Evolutionary conservation across 352 stramenopile genomes (phyloP).

Genomic region (Albugo candida): DNA sequence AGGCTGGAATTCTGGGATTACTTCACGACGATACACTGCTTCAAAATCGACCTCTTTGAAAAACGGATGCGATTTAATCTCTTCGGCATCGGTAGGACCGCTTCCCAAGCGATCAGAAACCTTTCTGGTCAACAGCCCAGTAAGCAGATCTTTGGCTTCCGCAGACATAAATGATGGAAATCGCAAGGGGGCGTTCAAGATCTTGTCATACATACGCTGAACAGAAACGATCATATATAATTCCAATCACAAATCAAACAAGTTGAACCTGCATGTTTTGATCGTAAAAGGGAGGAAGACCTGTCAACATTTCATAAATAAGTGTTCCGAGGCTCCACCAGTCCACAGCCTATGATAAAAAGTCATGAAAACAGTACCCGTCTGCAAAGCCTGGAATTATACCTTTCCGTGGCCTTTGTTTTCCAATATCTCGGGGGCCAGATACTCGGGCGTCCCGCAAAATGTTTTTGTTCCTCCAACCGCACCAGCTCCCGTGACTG

Average conservation of each 20-base stretch:
- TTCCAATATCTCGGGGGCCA: constrained; percentile 88
- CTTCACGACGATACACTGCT: constrained; percentile 68
- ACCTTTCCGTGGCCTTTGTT: constrained; percentile 84
- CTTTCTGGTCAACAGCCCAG: constrained; percentile 71
- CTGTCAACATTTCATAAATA: constrained; percentile 89
- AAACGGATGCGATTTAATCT: constrained; percentile 87
- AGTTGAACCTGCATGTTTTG: constrained; percentile 68
- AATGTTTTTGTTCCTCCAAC: constrained; percentile 79
- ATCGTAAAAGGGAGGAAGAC: constrained; percentile 85
- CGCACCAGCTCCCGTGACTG: constrained; percentile 63
- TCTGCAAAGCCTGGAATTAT: neutral
- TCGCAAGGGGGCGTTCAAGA: constrained; percentile 76
- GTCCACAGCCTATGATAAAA: constrained; percentile 34
- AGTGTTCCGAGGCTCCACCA: constrained; percentile 86
- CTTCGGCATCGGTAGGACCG: constrained; percentile 67
- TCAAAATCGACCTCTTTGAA: constrained; percentile 87
- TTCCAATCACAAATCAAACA: neutral
- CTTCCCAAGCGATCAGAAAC: constrained; percentile 74
- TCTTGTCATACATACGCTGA: constrained; percentile 87
- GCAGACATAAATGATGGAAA: constrained; percentile 83
- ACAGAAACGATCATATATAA: neutral
- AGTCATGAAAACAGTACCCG: too few relatives aligned
- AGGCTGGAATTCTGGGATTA: constrained; percentile 83
- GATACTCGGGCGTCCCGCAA: constrained; percentile 88
- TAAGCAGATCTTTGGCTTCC: constrained; percentile 74